Evolutionary conservation across 2,329 filamentous ascomycete genomes (phyloP).

Genomic region (Curvularia lunata): DNA sequence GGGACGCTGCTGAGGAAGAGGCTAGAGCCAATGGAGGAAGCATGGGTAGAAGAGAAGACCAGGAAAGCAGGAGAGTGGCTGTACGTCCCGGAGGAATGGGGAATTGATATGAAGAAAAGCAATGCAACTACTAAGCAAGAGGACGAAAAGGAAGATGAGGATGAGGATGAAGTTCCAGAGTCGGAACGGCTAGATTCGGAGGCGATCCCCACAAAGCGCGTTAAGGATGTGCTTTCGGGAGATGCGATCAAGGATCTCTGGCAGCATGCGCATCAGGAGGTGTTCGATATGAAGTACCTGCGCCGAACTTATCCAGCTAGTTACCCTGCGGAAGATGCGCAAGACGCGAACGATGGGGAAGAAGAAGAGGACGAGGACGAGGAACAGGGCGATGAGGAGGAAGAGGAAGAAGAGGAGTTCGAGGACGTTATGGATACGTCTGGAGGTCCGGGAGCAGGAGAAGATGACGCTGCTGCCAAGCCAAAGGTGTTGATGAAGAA

Average conservation of each 20-base stretch:
- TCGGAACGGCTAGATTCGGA: slow-evolving; percentile 20
- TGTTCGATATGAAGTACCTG: slow-evolving; percentile 27
- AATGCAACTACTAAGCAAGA: background rate
- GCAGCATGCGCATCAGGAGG: slow-evolving; percentile 29
- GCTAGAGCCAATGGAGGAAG: slow-evolving; percentile 34
- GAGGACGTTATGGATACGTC: slow-evolving; percentile 30
- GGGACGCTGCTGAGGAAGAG: slow-evolving; percentile 36
- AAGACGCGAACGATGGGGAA: slow-evolving; percentile 15
- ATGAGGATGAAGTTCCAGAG: slow-evolving; percentile 15
- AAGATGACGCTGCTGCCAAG: slow-evolving; percentile 10
- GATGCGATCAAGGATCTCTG: slow-evolving; percentile 31
- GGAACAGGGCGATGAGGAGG: slow-evolving; percentile 19
- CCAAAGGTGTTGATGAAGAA: slow-evolving; percentile 11
- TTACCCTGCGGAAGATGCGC: slow-evolving; percentile 12
- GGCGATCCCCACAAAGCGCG: slow-evolving; percentile 22
- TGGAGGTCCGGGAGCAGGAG: slow-evolving; percentile 9
- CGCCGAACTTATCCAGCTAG: slow-evolving; percentile 12
- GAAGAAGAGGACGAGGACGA: slow-evolving; percentile 26
- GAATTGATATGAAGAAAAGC: slow-evolving; percentile 28
- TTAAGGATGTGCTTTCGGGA: slow-evolving; percentile 27
- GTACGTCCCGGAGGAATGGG: slow-evolving; percentile 40
- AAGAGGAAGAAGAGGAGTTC: slow-evolving; percentile 27
- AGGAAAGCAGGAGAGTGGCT: slow-evolving; percentile 39
- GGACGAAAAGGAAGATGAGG: slow-evolving; percentile 22
- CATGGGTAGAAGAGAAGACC: slow-evolving; percentile 39